Evolutionary conservation across 306 rosid genomes (phyloP), one percentile per base, ranked within the genome.

Genomic region (Malus asiatica): DNA sequence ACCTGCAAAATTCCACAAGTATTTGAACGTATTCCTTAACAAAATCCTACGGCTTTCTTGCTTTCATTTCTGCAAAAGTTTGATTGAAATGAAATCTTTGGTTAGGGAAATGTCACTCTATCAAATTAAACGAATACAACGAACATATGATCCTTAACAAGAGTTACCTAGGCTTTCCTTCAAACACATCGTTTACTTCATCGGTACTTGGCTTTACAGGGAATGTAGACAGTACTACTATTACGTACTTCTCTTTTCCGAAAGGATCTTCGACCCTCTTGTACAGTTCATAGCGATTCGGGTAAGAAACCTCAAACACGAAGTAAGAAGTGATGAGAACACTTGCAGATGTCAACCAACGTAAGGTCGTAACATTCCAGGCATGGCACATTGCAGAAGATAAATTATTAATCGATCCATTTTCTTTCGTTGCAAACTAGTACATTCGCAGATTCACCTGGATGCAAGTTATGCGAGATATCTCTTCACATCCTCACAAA

Each of bases 241-340:
- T 44, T 10, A 84, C 86, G 69, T 92, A 94, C 81, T 87, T 92
- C 83, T 94, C 97, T 73, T 86, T 91, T 51, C 92, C 87, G 8
- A 76, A 61, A 60, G 88, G 71, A 68, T 89, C 98, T 66, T 95
- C 96, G 59, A 95, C 90, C 84, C 98, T 90, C 81, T 84, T 95
- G 86, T 84, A 95, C 83, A 95, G 78, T 71, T 92, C 98, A 40
- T 89, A 89, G 11, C 60, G 87, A 77, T 82, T 83, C 23, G 97
- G 97, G 73, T 90, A 80, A 79, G 91, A 64, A 87, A 84, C 85
- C 94, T 89, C 74, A 76, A 76, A 53, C 61, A 78, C 15, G 18
- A 64, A 38, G 42, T 40, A 8, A 25, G 53, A 58, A 64, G 29
- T 44, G 40, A 57, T 27, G 38, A 57, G 48, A 55, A 32, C 40